Evolutionary conservation across 139 green algal genomes (phyloP).

Genomic region (Micractinium conductrix): DNA sequence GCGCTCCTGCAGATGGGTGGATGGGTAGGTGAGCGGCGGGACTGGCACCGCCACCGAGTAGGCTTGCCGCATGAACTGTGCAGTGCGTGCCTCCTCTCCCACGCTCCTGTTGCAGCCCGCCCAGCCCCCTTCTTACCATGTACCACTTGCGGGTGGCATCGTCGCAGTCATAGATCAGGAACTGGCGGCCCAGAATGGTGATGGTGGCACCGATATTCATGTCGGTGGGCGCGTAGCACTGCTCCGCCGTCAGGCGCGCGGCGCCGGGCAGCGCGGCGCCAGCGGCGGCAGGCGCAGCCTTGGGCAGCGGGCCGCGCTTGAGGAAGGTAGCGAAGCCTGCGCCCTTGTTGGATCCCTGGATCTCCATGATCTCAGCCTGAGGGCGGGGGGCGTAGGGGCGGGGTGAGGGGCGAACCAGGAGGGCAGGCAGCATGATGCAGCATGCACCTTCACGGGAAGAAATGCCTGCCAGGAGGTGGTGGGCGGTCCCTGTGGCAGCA

Average conservation of each 20-base stretch:
- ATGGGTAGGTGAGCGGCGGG: too few relatives aligned
- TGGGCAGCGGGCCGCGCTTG: constrained; percentile 77
- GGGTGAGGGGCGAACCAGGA: not conserved
- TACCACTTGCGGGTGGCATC: constrained; percentile 86
- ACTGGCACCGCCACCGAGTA: too few relatives aligned
- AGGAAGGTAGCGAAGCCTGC: constrained; percentile 91
- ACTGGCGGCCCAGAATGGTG: constrained; percentile 76
- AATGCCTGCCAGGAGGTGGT: not conserved
- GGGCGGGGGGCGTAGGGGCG: not conserved
- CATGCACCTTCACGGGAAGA: not conserved
- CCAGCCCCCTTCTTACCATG: not conserved
- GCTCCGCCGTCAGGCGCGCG: constrained; percentile 21
- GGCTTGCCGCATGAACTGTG: too few relatives aligned
- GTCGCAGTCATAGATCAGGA: constrained; percentile 90
- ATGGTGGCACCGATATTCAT: constrained; percentile 81
- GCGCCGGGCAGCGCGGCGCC: constrained; percentile 9
- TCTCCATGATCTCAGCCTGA: constrained; percentile 90
- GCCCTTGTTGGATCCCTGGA: constrained; percentile 78
- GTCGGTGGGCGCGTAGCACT: constrained; percentile 78
- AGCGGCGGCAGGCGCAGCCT: constrained; percentile 35
- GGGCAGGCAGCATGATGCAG: not conserved
- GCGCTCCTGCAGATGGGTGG: constrained; percentile 63
- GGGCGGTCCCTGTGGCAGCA: not conserved
- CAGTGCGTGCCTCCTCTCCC: not conserved
- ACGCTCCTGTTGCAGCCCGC: not conserved